Conservation (phyloP, 2,329 filamentous ascomycete species). For the Cucurbitaria berberidis region DNA sequence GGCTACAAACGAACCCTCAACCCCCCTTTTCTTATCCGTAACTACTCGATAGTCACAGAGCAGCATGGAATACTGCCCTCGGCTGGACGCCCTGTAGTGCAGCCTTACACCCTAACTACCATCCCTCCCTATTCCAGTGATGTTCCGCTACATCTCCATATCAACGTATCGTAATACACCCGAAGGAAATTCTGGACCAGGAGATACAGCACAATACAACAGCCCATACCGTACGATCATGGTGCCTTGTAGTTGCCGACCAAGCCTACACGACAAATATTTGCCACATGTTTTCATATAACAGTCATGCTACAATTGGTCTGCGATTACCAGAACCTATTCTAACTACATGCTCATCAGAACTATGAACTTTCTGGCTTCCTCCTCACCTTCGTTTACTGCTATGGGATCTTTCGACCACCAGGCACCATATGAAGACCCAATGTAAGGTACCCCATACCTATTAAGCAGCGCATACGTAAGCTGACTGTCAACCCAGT, state of each 20-base stretch:
- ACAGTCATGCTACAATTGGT: background rate
- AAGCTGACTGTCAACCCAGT: background rate
- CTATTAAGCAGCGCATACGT: background rate
- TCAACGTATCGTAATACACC: background rate
- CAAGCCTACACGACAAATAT: background rate
- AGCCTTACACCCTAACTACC: background rate
- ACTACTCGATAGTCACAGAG: background rate
- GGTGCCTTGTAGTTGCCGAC: background rate
- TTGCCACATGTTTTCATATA: background rate
- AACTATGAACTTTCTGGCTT: background rate
- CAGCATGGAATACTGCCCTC: background rate
- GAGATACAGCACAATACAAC: background rate
- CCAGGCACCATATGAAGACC: background rate
- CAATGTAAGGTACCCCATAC: background rate
- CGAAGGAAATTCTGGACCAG: background rate
- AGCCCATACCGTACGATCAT: background rate
- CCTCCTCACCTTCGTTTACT: background rate
- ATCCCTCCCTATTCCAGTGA: background rate
- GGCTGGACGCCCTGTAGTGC: background rate
- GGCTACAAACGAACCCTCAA: background rate
- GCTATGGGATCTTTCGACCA: background rate
- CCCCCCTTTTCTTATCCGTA: background rate
- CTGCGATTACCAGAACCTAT: background rate
- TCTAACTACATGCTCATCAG: slow-evolving; percentile 16
- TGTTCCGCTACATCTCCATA: background rate